These are phyloP conservation scores for Hypoxylon sp. DNA, from an alignment of 2,329 filamentous ascomycete species.

Conservation along the genomic window DNA sequence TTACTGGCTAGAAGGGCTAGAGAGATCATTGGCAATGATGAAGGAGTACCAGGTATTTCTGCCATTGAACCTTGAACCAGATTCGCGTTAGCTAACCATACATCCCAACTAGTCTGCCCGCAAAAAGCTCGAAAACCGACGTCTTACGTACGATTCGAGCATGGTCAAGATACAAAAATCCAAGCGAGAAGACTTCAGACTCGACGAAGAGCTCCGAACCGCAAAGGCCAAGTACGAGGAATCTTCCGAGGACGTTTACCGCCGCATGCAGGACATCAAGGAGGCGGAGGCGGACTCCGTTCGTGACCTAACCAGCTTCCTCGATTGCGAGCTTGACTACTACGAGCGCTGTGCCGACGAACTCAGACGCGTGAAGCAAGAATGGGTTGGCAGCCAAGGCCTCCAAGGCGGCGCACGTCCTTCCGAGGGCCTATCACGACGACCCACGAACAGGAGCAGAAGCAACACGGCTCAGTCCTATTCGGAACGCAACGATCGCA, in stretches of 20 bases:
- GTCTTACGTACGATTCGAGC: conserved; percentile 91
- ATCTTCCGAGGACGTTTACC: conserved; percentile 88
- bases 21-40: conserved; percentile 91
- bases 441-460: conserved; percentile 53
- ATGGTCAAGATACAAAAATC: conserved; percentile 91
- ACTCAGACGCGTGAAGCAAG: conserved; percentile 67
- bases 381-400: conserved; percentile 54
- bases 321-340: conserved; percentile 91
- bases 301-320: conserved; percentile 80
- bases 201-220: conserved; percentile 90
- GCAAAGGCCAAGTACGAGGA: conserved; percentile 98
- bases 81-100: conserved; percentile 31
- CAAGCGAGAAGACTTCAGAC: conserved; percentile 91
- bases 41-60: conserved; percentile 90
- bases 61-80: background rate
- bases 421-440: conserved; percentile 44
- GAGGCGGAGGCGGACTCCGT: conserved; percentile 89
- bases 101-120: conserved; percentile 69
- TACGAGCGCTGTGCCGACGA: conserved; percentile 92
- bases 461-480: conserved; percentile 63
- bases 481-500: conserved; percentile 55
- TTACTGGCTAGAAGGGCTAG: conserved; percentile 91
- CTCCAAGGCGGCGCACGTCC: conserved; percentile 39
- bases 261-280: conserved; percentile 96
- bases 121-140: conserved; percentile 92